Conservation (phyloP, 2,329 filamentous ascomycete genomes). For the Apiospora koreana region DNA sequence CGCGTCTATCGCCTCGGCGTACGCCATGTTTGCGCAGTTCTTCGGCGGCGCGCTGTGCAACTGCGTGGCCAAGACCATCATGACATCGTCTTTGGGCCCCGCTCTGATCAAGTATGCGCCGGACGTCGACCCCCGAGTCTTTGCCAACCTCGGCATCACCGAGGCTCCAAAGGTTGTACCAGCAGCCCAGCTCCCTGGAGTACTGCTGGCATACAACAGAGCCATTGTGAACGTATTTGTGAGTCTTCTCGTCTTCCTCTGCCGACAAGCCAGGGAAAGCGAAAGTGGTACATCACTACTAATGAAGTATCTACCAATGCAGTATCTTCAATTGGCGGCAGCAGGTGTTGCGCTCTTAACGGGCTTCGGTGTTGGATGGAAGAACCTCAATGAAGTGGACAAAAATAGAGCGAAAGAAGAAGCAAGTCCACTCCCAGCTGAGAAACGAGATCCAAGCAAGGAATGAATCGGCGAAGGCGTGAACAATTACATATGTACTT, state of each 20-base stretch:
- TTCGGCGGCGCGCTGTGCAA: constrained; percentile 53
- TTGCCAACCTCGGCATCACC: constrained; percentile 44
- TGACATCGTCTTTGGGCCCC: constrained; percentile 46
- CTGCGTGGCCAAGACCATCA: constrained; percentile 52
- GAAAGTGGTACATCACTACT: neutral
- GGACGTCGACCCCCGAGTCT: constrained; percentile 33
- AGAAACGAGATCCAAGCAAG: neutral
- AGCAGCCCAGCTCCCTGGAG: constrained; percentile 31
- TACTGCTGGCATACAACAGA: constrained; percentile 35
- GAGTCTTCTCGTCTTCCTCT: constrained; percentile 9
- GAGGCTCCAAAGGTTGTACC: constrained; percentile 39
- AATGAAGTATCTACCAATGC: neutral
- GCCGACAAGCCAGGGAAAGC: too few species aligned
- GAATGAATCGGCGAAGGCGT: neutral
- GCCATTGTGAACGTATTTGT: constrained; percentile 25
- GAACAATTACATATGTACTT: too few species aligned
- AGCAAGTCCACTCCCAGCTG: neutral
- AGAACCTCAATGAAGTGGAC: constrained; percentile 25
- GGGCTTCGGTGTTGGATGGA: constrained; percentile 27
- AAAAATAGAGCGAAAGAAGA: constrained; percentile 16
- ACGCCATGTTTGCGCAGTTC: constrained; percentile 51
- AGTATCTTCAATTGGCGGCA: constrained; percentile 28
- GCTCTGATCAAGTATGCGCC: constrained; percentile 43
- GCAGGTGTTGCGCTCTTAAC: constrained; percentile 23
- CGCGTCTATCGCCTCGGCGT: constrained; percentile 28